Evolutionary conservation across 2,329 filamentous ascomycete genomes (phyloP), one percentile per base, ranked within the genome.

Genomic region (Stagonosporopsis vannaccii): DNA sequence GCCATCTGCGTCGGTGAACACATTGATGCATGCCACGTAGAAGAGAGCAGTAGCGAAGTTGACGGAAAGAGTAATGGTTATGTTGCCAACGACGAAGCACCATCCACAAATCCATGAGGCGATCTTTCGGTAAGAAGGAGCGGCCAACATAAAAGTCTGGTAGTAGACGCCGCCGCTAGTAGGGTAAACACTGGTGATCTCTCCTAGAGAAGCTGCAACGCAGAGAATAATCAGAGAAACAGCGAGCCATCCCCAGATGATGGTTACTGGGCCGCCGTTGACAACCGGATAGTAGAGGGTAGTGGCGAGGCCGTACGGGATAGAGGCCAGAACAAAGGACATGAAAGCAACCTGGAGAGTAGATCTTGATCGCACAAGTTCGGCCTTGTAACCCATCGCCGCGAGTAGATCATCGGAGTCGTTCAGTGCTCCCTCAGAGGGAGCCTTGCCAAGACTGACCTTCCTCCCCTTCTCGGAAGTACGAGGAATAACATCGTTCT

Each of bases 111-210:
- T 85, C 85, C 87, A 92, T 28, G 87, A 87, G 15, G 87, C 81
- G 15, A 89, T 77, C 37, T 82, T 84, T 49, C 88, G 86, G 77
- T 84, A 88, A 15, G 74, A 75, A 23, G 82, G 73, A 17, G 87
- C 82, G 0, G 89, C 83, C 13, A 92, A 83, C 85, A 91, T 90
- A 70, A 89, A 91, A 6, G 88, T 87, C 78, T 91, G 89, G 74
- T 91, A 91, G 78, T 92, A 92, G 50, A 91, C 89, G 72, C 89
- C 89, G 68, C 89, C 89, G 46, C 87, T 87, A n/a, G 88, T 91
- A 20, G 89, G 89, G 68, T 89, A 91, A 35, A 90, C 86, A 65
- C 86, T 89, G 56, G 88, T 90, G 69, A 92, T 90, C 77, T 92
- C 89, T 62, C 87, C 87, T 26, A 91, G 81, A 19, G 87, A 90